phyloP scores from a whole-genome alignment of 2,329 filamentous ascomycete species.

The Microsporum ferrugineum region DNA sequence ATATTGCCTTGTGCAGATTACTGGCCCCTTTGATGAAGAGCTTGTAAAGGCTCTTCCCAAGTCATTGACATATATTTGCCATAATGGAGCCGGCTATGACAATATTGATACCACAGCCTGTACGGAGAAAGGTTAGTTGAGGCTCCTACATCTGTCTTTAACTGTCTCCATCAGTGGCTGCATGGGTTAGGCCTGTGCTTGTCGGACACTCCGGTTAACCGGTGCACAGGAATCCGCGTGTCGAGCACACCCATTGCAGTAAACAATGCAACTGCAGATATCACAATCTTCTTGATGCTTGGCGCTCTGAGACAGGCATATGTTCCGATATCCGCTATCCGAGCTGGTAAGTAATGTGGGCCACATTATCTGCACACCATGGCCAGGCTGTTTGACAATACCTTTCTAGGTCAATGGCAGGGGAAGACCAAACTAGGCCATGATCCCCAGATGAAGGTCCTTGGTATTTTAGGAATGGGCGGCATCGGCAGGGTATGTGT shows the following conservation, averaged over 20 bases:
- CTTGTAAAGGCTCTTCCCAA: slow-evolving; percentile 36
- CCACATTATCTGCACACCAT: neutral
- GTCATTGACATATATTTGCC: slow-evolving; percentile 40
- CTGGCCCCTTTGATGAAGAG: slow-evolving; percentile 40
- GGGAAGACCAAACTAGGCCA: slow-evolving; percentile 34
- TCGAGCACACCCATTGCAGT: slow-evolving; percentile 38
- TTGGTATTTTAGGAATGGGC: slow-evolving; percentile 40
- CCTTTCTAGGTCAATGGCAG: slow-evolving; percentile 28
- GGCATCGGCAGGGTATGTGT: slow-evolving; percentile 35
- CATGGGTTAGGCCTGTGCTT: neutral
- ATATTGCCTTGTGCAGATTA: slow-evolving; percentile 22
- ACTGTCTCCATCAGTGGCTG: neutral
- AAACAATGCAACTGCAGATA: slow-evolving; percentile 38
- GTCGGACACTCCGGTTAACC: neutral
- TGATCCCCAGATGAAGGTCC: slow-evolving; percentile 35
- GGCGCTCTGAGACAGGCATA: slow-evolving; percentile 37
- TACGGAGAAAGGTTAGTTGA: slow-evolving; percentile 29
- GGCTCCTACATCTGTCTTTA: neutral
- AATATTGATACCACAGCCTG: slow-evolving; percentile 47
- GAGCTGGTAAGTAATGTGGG: slow-evolving; percentile 24
- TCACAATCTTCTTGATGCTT: slow-evolving; percentile 39
- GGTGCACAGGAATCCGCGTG: slow-evolving; percentile 26
- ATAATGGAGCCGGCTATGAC: slow-evolving; percentile 50
- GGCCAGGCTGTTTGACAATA: neutral
- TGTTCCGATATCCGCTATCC: slow-evolving; percentile 31